Evolutionary conservation across 352 stramenopile species (phyloP).

Genomic region (Phytopythium oedochilum): DNA sequence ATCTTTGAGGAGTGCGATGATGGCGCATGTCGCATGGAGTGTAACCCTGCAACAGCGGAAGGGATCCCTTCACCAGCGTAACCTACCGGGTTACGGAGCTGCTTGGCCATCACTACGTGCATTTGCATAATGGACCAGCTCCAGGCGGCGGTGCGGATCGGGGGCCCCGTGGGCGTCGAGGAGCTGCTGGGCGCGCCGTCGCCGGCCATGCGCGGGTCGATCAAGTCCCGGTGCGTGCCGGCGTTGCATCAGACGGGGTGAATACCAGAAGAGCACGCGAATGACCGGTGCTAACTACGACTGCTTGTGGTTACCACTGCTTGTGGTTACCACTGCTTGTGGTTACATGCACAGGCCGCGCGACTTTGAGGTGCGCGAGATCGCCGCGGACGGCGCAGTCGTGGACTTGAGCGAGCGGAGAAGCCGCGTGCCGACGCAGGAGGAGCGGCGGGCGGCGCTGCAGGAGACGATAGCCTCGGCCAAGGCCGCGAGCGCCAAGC

Average conservation of each 20-base stretch:
- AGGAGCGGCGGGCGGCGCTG: conserved; percentile 27
- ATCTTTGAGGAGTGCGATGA: no score
- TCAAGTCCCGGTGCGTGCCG: conserved; percentile 46
- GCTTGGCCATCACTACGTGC: neutral
- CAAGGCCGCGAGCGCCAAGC: conserved; percentile 17
- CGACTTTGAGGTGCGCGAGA: conserved; percentile 76
- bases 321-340: no score
- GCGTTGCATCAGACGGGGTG: no score
- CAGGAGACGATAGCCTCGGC: conserved; percentile 23
- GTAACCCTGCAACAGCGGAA: no score
- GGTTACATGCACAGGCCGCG: conserved; percentile 16
- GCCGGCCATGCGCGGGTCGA: conserved; percentile 15
- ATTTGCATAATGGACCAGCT: neutral
- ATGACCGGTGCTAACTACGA: no score
- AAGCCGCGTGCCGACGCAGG: conserved; percentile 23
- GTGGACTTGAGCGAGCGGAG: conserved; percentile 27
- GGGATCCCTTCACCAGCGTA: no score
- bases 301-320: no score
- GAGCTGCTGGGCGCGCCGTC: conserved; percentile 26
- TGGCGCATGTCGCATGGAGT: no score
- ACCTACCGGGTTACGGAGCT: no score
- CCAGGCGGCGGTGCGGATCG: neutral
- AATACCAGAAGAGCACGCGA: neutral
- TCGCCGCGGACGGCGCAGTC: conserved; percentile 31
- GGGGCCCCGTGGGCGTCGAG: conserved; percentile 37